These are phyloP conservation scores for Metarhizium humberi DNA, from an alignment of 2,329 filamentous ascomycete genomes.

Conservation along the genomic window DNA sequence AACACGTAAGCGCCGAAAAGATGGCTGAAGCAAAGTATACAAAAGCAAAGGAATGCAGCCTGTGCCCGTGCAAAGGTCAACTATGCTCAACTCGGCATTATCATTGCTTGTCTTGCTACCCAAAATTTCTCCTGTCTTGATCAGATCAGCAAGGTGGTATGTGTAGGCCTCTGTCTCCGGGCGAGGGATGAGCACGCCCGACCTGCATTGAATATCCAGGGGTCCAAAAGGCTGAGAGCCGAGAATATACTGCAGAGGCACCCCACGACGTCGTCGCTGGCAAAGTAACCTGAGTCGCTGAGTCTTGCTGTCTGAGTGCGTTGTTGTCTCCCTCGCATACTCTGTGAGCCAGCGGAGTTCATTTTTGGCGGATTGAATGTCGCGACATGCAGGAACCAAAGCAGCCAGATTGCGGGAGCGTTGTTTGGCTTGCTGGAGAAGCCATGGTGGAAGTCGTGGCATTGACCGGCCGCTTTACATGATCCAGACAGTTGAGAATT, in stretches of 20 bases:
- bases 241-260: constrained; percentile 82
- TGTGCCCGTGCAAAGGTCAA: constrained; percentile 86
- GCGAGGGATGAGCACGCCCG: constrained; percentile 79
- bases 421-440: constrained; percentile 43
- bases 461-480: constrained; percentile 25
- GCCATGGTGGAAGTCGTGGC: constrained; percentile 53
- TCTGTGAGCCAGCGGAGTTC: constrained; percentile 67
- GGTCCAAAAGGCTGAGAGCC: constrained; percentile 82
- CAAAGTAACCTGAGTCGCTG: constrained; percentile 32
- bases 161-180: constrained; percentile 65
- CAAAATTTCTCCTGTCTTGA: constrained; percentile 19
- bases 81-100: constrained; percentile 41
- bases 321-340: constrained; percentile 34
- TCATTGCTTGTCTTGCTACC: constrained; percentile 4
- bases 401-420: constrained; percentile 47
- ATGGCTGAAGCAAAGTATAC: constrained; percentile 46
- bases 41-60: constrained; percentile 82
- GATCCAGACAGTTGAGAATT: background rate
- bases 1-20: constrained; percentile 36
- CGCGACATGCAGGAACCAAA: constrained; percentile 55
- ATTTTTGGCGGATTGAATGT: constrained; percentile 51
- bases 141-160: constrained; percentile 39
- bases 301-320: constrained; percentile 5
- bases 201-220: constrained; percentile 66
- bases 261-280: constrained; percentile 44